These are phyloP conservation scores for Phoenix dactylifera DNA, from an alignment of 176 grass and related monocot species.

Conservation along the genomic window DNA sequence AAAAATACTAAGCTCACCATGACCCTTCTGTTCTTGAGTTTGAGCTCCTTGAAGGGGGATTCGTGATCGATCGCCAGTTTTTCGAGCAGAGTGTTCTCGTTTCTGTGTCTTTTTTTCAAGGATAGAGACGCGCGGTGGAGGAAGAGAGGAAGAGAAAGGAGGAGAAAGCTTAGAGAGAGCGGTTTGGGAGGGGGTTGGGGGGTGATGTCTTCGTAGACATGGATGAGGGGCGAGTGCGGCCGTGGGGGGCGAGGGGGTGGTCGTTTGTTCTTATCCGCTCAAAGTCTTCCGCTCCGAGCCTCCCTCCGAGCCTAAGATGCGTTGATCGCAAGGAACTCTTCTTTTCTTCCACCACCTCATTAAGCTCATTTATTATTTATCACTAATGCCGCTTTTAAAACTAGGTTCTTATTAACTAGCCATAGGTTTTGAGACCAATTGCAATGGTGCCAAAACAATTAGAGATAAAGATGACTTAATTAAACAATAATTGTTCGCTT, in stretches of 20 bases:
- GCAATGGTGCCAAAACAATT: too few species aligned
- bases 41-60: conserved; percentile 28
- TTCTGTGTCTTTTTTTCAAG: neutral
- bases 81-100: neutral
- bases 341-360: neutral
- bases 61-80: conserved; percentile 59
- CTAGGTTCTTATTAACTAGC: neutral
- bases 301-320: conserved; percentile 12
- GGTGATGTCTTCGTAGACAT: too few species aligned
- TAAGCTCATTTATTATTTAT: neutral
- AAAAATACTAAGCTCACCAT: conserved; percentile 16
- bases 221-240: too few species aligned
- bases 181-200: too few species aligned
- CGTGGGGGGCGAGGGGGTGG: neutral
- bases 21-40: conserved; percentile 29
- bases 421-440: neutral
- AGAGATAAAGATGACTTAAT: too few species aligned
- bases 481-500: too few species aligned
- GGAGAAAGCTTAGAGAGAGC: too few species aligned
- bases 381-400: neutral
- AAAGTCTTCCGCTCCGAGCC: neutral
- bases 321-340: conserved; percentile 19
- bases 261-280: conserved; percentile 44
- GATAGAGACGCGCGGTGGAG: neutral
- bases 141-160: too few species aligned